These are phyloP conservation scores for Trichosporon ovoides DNA, from an alignment of 1,284 basidiomycete species.

Conservation along the genomic window DNA sequence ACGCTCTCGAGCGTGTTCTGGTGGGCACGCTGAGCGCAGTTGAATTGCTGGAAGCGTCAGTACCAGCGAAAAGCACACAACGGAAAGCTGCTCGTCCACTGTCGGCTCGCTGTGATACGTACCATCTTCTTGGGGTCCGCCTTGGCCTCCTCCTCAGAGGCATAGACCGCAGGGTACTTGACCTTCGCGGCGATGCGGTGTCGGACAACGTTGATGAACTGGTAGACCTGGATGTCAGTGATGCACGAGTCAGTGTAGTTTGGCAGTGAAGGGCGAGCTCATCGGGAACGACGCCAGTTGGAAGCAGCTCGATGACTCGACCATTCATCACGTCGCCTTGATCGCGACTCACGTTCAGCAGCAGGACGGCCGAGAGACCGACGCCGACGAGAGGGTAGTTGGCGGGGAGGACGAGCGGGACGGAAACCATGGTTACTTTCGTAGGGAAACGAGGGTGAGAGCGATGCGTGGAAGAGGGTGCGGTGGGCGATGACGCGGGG, in stretches of 20 bases:
- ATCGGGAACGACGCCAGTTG: too few relatives aligned
- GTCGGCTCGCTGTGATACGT: constrained; percentile 27
- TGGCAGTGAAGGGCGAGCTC: too few relatives aligned
- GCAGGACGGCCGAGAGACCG: constrained; percentile 24
- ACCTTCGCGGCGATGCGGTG: constrained; percentile 23
- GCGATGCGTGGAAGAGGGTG: too few relatives aligned
- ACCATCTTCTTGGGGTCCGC: constrained; percentile 38
- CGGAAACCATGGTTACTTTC: background rate
- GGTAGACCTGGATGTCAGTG: constrained; percentile 29
- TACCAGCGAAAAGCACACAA: constrained; percentile 11
- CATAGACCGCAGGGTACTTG: constrained; percentile 39
- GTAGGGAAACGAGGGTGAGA: too few relatives aligned
- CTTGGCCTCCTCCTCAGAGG: constrained; percentile 34
- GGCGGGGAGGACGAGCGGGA: constrained; percentile 23
- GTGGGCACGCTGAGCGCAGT: constrained; percentile 42
- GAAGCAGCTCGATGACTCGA: too few relatives aligned
- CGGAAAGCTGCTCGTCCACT: constrained; percentile 24
- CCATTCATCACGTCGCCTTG: too few relatives aligned
- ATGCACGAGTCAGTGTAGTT: too few relatives aligned
- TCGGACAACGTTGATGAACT: constrained; percentile 22
- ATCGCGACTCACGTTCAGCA: constrained; percentile 31
- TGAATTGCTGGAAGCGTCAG: constrained; percentile 25
- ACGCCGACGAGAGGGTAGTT: constrained; percentile 39
- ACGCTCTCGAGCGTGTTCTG: constrained; percentile 42
- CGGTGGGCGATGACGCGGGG: too few relatives aligned